phyloP scores from a whole-genome alignment of 202 grass and related monocot genomes.

The Carex arenaria region DNA sequence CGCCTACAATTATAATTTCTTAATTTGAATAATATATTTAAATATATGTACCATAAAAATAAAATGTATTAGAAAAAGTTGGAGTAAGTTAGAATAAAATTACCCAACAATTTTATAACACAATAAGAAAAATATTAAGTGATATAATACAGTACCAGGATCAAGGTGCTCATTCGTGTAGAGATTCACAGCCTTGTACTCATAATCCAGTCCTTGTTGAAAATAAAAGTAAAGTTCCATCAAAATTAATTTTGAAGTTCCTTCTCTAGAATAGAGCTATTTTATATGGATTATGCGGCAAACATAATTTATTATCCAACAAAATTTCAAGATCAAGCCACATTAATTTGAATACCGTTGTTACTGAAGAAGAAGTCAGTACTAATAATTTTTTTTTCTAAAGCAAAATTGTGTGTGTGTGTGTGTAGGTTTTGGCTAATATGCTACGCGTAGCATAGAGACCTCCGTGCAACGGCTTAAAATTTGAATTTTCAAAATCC shows the following conservation, averaged over 20 bases:
- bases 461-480: no score
- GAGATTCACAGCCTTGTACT: constrained; percentile 78
- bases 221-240: constrained; percentile 11
- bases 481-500: no score
- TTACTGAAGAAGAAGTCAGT: not conserved
- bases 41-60: no score
- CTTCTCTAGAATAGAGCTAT: not conserved
- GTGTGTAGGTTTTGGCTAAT: no score
- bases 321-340: not conserved
- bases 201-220: constrained; percentile 59
- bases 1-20: no score
- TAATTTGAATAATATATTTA: no score
- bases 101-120: not conserved
- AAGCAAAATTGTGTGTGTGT: no score
- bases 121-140: constrained; percentile 18
- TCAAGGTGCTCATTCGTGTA: constrained; percentile 28
- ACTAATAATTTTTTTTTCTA: not conserved
- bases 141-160: constrained; percentile 38
- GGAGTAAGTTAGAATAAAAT: no score
- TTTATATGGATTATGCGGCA: not conserved
- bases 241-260: not conserved
- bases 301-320: not conserved
- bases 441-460: no score
- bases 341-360: not conserved
- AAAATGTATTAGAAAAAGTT: no score